Base-by-base conservation (phyloP, 352 stramenopile species). In the Pythium chondricola region DNA sequence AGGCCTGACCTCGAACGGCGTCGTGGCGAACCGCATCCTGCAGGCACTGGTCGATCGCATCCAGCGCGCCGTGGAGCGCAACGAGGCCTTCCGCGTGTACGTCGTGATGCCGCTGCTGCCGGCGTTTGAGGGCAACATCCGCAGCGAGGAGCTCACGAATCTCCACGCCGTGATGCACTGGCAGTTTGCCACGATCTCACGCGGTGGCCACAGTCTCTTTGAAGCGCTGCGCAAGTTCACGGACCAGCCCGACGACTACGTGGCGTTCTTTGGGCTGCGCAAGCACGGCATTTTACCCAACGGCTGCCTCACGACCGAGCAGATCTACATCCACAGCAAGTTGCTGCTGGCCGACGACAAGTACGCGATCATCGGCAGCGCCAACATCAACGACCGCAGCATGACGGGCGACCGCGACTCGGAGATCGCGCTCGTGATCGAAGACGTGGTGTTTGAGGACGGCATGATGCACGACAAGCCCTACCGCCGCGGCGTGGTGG, bases 331-430 rank as follows among this genome's bases (percentile, higher is more conserved):
- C 48, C 88, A 97, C 66, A 91, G 81, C 56, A 95, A 96, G 63
- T 63, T 95, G 3, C 67, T 96, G 44, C 93, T 96, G 25, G 78
- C 74, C 0, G 93, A 98, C 48, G 93, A 98, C 56, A 75, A 77
- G 48, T 83, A 85, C 18, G 84, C 68, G 39, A 93, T 98, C 29
- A 81, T 98, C 38, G 92, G 93, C 17, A 96, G 83, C 45, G 93
- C 91, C 9, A 98, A 98, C 69, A 97, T 98, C 46, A 98, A 98
- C 43, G 90, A 98, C 56, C 85, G 93, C 7, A 97, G 86, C 55
- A 93, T 98, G 78, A 86, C 88, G 40, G 93, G 92, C 32, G 83
- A 96, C 37, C 86, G 90, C 35, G 83, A 94, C 52, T 93, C 81
- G 20, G 83, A 94, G 36, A 94, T 94, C 56, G 83, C 74, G 20